Conservation (phyloP, 345 rosid species). For the Atalantia buxifolia region DNA sequence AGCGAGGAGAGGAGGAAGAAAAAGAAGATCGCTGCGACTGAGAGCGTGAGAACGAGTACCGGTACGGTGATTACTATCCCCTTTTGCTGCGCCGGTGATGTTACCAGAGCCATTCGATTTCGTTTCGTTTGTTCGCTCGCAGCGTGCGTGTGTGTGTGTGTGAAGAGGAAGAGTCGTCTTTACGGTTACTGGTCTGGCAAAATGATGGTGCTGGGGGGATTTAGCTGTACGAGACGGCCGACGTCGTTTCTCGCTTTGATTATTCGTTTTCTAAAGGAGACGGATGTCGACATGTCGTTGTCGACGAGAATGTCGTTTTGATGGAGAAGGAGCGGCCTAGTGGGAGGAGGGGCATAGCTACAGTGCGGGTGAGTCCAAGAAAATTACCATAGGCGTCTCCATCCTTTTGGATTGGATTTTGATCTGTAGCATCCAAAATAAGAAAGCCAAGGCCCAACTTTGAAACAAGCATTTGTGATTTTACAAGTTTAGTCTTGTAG, state of each 20-base stretch:
- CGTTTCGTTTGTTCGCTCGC: background rate
- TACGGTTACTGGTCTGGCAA: background rate
- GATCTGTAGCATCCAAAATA: background rate
- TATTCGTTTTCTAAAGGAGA: background rate
- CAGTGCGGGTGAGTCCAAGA: background rate
- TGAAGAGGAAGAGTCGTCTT: background rate
- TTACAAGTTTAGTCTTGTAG: too few relatives aligned
- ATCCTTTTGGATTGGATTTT: background rate
- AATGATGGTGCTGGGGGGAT: background rate
- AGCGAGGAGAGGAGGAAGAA: slow-evolving; percentile 78
- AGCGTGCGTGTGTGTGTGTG: background rate
- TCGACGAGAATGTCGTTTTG: background rate
- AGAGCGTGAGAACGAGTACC: slow-evolving; percentile 56
- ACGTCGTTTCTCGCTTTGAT: background rate
- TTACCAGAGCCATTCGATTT: slow-evolving; percentile 1
- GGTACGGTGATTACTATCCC: slow-evolving; percentile 67
- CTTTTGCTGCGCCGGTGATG: slow-evolving; percentile 37
- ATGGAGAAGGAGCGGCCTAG: too few relatives aligned
- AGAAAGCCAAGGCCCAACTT: too few relatives aligned
- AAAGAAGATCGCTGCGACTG: slow-evolving; percentile 55
- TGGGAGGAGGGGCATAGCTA: background rate
- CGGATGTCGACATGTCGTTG: background rate
- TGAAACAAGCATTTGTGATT: too few relatives aligned
- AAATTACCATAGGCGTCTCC: background rate
- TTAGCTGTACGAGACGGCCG: background rate